Base-by-base conservation (phyloP, 164 flowering plant genomes). In the Malania oleifera region DNA sequence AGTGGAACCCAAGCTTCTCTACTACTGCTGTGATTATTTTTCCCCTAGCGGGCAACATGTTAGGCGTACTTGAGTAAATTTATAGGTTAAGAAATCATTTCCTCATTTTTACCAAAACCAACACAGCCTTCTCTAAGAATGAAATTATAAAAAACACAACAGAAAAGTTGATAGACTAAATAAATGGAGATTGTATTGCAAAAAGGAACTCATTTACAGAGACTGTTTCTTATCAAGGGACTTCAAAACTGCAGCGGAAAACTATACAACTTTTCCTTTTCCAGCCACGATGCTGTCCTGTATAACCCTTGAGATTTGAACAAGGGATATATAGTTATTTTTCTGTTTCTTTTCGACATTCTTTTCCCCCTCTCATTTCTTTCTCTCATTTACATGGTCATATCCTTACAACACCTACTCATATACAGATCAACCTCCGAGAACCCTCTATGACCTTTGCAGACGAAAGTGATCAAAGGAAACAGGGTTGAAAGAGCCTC, bases 181-280 rank as follows among this genome's bases (percentile, higher is more conserved):
- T 18, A 40, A 55, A 39, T 23, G 64, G 35, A 24, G 28, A 56
- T 53, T 61, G 29, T 48, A 65, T 67, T 64, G 60, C 64, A 45
- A 56, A 29, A 40, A 24, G 10, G 12, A 61, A 56, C 59, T 43
- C 60, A 51, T 65, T 43, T 61, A 61, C 66, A 52, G 22, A 56
- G 20, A 43, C 28, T 15, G 26, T 15, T n/a, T 44, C 62, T 59
- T 49, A 35, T 43, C 56, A 20, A 15, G 57, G 73, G 67, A 49
- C 53, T 48, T 46, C 80, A 72, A 73, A 73, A 69, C 69, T 73
- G 74, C 69, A 69, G 65, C 69, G 56, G 62, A 65, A n/a, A 51
- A 56, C 35, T 44, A 39, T 20, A 54, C 44, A 57, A 50, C 34
- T 50, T 51, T 44, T 44, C 17, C 14, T 44, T n/a, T 23, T n/a